Evolutionary conservation across 192 early-diverging fungal genomes (phyloP).

Genomic region (Coemansia sp.): DNA sequence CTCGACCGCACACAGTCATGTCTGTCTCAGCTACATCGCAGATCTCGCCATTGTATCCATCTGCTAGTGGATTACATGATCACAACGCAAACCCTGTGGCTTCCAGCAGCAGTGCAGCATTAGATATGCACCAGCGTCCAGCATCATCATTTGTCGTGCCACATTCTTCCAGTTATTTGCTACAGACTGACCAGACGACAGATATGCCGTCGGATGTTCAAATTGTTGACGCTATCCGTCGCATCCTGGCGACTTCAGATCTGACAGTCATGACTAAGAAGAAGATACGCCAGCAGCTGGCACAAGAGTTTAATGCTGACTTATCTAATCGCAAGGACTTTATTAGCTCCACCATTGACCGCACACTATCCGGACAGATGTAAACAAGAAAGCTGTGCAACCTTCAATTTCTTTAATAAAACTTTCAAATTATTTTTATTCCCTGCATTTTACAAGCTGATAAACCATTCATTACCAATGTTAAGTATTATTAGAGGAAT

Average conservation of each 20-base stretch:
- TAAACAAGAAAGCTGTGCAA: slow-evolving; percentile 3
- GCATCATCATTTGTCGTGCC: neutral
- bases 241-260: slow-evolving; percentile 67
- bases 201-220: slow-evolving; percentile 65
- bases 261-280: slow-evolving; percentile 76
- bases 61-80: slow-evolving; percentile 11
- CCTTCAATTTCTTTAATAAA: neutral
- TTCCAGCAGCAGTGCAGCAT: neutral
- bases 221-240: slow-evolving; percentile 62
- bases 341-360: slow-evolving; percentile 66
- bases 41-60: slow-evolving; percentile 3
- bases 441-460: neutral
- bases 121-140: slow-evolving; percentile 11
- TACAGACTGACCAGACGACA: slow-evolving; percentile 8
- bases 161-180: neutral
- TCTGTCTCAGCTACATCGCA: slow-evolving; percentile 1
- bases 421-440: neutral
- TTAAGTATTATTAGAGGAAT: no score
- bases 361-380: slow-evolving; percentile 25
- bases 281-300: slow-evolving; percentile 74
- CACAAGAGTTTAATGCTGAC: slow-evolving; percentile 64
- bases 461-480: no score
- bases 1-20: slow-evolving; percentile 19
- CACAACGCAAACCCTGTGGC: neutral
- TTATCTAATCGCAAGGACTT: slow-evolving; percentile 63